A percentile compares a stretch with the other conserved stretches of the same genome.
These are phyloP conservation scores for Euphorbia schlechtendalii DNA, from an alignment of 441 rosid genomes.

Conservation along the genomic window DNA sequence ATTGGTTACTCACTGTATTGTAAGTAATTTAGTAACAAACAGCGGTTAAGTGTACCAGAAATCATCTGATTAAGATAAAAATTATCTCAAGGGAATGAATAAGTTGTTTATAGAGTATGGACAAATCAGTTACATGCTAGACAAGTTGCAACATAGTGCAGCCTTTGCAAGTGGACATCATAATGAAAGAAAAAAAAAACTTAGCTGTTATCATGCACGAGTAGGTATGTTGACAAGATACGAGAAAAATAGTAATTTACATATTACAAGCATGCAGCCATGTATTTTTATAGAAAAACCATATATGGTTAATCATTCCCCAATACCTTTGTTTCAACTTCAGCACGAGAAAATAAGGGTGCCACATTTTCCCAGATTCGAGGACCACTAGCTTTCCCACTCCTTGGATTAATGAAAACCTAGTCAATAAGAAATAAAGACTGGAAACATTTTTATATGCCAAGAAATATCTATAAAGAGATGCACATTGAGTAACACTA, in stretches of 20 bases:
- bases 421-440: slow-evolving; percentile 29
- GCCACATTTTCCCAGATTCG: slow-evolving; percentile 76
- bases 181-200: not conserved
- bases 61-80: not conserved
- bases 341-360: slow-evolving; percentile 60
- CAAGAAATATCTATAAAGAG: slow-evolving; percentile 16
- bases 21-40: not conserved
- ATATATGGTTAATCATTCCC: slow-evolving; percentile 3
- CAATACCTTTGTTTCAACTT: slow-evolving; percentile 62
- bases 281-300: not conserved
- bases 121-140: slow-evolving; percentile 7
- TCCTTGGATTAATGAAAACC: slow-evolving; percentile 81
- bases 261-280: not conserved
- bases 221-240: slow-evolving; percentile 6
- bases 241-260: not conserved
- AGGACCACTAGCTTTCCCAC: slow-evolving; percentile 70
- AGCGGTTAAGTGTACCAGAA: not conserved
- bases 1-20: not conserved
- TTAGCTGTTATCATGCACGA: not conserved
- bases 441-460: slow-evolving; percentile 26
- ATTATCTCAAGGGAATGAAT: slow-evolving; percentile 3
- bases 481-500: not conserved
- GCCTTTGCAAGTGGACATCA: not conserved
- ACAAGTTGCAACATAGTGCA: not conserved
- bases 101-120: not conserved